These are phyloP conservation scores for Dothideomycetes sp. DNA, from an alignment of 2,329 filamentous ascomycete genomes.

Conservation along the genomic window DNA sequence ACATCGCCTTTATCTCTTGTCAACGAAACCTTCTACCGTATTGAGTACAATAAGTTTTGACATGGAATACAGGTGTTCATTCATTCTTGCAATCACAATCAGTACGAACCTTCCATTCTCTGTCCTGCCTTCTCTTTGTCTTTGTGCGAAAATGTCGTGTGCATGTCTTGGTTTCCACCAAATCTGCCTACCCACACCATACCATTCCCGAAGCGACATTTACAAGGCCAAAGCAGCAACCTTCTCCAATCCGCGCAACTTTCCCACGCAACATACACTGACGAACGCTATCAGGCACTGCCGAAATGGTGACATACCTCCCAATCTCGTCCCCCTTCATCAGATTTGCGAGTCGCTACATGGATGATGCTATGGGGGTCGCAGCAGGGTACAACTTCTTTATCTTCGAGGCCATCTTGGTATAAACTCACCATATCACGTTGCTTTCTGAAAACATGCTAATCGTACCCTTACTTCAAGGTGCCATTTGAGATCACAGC, in stretches of 20 bases:
- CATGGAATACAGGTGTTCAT: slow-evolving; percentile 29
- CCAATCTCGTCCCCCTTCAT: slow-evolving; percentile 73
- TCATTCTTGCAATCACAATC: slow-evolving; percentile 33
- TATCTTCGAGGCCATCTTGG: slow-evolving; percentile 22
- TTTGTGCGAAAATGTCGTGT: background rate
- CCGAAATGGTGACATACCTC: slow-evolving; percentile 68
- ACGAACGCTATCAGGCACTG: slow-evolving; percentile 37
- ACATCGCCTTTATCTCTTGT: background rate
- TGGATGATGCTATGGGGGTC: slow-evolving; percentile 64
- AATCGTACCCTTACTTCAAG: background rate
- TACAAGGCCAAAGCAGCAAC: background rate
- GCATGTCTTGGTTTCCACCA: background rate
- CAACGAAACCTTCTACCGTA: background rate
- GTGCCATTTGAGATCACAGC: slow-evolving; percentile 32
- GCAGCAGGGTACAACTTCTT: slow-evolving; percentile 25
- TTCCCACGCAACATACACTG: background rate
- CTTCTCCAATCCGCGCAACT: background rate
- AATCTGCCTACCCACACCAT: background rate
- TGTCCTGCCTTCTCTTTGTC: background rate
- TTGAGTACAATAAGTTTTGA: background rate
- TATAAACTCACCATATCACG: no score
- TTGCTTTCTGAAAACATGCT: background rate
- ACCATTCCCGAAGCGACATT: background rate
- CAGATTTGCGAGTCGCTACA: slow-evolving; percentile 64
- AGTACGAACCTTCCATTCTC: slow-evolving; percentile 24